These are phyloP conservation scores for Blyttiomyces sp. DNA, from an alignment of 371 early-diverging fungal genomes.

Conservation along the genomic window DNA sequence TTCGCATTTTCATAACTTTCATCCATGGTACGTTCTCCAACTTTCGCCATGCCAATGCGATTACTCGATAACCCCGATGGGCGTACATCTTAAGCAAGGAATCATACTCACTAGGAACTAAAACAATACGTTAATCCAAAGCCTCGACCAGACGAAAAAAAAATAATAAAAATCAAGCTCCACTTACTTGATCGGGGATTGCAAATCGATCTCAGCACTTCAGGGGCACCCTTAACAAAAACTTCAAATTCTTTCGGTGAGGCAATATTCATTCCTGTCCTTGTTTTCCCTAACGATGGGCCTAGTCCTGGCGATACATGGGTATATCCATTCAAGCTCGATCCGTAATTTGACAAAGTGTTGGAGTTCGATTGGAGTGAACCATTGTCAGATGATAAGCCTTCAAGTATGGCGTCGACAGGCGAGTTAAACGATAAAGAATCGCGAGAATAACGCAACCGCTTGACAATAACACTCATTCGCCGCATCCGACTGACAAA, in stretches of 20 bases:
- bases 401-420: too few relatives aligned
- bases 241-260: constrained; percentile 63
- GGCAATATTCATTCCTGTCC: neutral
- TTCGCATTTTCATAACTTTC: constrained; percentile 74
- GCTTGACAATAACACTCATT: constrained; percentile 86
- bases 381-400: neutral
- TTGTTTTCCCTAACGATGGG: too few relatives aligned
- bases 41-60: constrained; percentile 83
- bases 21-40: constrained; percentile 67
- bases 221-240: constrained; percentile 97
- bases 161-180: neutral
- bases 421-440: too few relatives aligned
- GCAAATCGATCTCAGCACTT: constrained; percentile 87
- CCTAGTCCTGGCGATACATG: too few relatives aligned
- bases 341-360: neutral
- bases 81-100: constrained; percentile 78
- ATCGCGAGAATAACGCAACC: constrained; percentile 10
- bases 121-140: constrained; percentile 8
- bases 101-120: constrained; percentile 82
- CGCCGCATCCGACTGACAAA: constrained; percentile 90
- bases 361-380: neutral
- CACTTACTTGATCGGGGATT: constrained; percentile 47
- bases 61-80: constrained; percentile 93
- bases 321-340: too few relatives aligned
- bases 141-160: neutral